Base-by-base conservation (phyloP, 108 stramenopile genomes). In the Skeletonema marinoi region DNA sequence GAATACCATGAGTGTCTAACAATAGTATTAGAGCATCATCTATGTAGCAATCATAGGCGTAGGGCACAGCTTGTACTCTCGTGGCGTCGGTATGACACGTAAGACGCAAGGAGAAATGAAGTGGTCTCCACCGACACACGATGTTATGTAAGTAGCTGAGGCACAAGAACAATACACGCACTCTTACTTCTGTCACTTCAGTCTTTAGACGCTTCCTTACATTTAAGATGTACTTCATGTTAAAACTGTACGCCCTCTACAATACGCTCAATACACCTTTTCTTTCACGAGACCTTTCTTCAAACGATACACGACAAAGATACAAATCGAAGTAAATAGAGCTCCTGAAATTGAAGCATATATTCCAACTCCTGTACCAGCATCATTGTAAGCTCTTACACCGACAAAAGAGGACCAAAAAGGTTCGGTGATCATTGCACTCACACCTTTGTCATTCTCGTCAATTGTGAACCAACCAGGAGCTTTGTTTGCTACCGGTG, bases 401-500 rank as follows among this genome's bases (percentile, higher is more conserved):
- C 92, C 92, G 10, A 95, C 89, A 68, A 68, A 64, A 64, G 61
- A 76, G 12, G 84, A 85, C 94, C 94, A 95, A 66, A 80, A 92
- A 10, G 94, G 94, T 76, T 95, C 94, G 3, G 92, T 90, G 69
- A 86, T 93, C 75, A 95, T 50, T 60, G 92, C 83, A 80, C 87
- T 92, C 5, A 89, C 56, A n/a, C 89, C 90, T 32, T 81, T 79
- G 68, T 95, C 94, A 41, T 84, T 77, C 5, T 59, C 75, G 1
- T 74, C 54, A 13, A 88, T 46, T 16, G 73, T 78, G 79, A 93
- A 95, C 46, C 71, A 86, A 50, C 92, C 88, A n/a, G 91, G 77
- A 41, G 46, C 42, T 35, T 85, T 86, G 59, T 89, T 89, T 25
- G 83, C 64, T 19, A 89, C 87, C 8, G 94, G 68, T 36, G 65